Evolutionary conservation across 768 basidiomycete genomes (phyloP), one percentile per base, ranked within the genome.

Genomic region (Lentinula sp.): DNA sequence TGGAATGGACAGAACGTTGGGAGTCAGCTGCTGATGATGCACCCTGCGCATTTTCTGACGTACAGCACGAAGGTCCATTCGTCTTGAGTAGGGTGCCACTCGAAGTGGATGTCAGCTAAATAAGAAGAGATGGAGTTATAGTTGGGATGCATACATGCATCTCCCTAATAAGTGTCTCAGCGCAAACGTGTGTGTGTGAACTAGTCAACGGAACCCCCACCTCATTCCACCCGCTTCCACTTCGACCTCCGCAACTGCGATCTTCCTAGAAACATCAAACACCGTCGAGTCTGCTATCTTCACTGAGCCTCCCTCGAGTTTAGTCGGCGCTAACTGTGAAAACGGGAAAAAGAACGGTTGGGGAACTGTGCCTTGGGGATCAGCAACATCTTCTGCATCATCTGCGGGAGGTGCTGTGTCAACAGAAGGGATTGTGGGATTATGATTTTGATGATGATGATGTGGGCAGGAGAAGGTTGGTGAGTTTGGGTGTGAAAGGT

Each of bases 11-110:
- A 57, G 18, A 39, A 15, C 12, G 28, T 12, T 28, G 13, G n/a
- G n/a, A n/a, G 15, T 13, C 12, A 10, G 20, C 60, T 45, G n/a
- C 45, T 62, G 37, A 58, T 63, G 18, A 15, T 23, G 20, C 49
- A 0, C 4, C 23, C 23, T 8, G 23, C 56, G 43, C 35, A 18
- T 10, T 54, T 59, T 55, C 53, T 13, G 50, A 72, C 75, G 59
- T 67, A 84, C 84, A 86, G 59, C 78, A 78, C 82, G 68, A 79
- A 83, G 52, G 72, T 77, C 86, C 32, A 16, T 15, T 52, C 3
- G 61, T 85, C 84, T 64, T 84, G 74, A 13, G 82, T 84, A 9
- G 87, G 87, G 64, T 89, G 87, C 87, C 87, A 88, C 86, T 86
- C 1, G 61, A 10, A n/a, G 64, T 61, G 16, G 33, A 20, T 16